Conservation (phyloP, 78 protist genomes). For the Bigelowiella natans region DNA sequence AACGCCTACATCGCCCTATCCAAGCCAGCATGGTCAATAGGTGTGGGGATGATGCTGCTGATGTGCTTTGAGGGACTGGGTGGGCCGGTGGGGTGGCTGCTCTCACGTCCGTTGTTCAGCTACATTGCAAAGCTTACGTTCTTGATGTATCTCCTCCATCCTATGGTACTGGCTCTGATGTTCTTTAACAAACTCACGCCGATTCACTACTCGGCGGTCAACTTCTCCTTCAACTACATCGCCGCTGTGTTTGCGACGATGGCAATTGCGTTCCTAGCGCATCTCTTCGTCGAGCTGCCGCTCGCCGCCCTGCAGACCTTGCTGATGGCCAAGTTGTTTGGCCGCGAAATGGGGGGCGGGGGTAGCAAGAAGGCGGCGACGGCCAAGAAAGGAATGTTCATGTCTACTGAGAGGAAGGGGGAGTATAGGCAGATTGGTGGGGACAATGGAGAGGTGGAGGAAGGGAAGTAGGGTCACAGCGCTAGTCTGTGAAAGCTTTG, state of each 20-base stretch:
- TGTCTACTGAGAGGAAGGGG: no score
- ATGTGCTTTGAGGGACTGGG: neutral
- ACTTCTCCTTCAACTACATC: neutral
- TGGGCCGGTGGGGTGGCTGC: no score
- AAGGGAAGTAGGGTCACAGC: no score
- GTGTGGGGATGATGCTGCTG: neutral
- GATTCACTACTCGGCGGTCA: neutral
- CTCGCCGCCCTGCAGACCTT: neutral
- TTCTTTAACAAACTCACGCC: neutral
- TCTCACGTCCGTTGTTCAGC: no score
- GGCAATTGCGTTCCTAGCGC: neutral
- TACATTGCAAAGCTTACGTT: no score
- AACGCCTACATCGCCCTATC: neutral
- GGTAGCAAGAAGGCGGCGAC: no score
- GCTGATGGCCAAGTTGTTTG: no score
- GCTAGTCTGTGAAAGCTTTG: no score
- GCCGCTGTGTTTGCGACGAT: neutral
- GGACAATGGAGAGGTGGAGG: no score
- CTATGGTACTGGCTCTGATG: neutral
- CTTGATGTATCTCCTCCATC: neutral
- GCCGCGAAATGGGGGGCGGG: no score
- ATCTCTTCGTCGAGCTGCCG: neutral
- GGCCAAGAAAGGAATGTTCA: no score
- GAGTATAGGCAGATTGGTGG: no score
- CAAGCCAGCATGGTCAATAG: neutral